These are phyloP conservation scores for Sugiyamaella mastotermitis DNA, from an alignment of 805 yeast species.

Conservation along the genomic window DNA sequence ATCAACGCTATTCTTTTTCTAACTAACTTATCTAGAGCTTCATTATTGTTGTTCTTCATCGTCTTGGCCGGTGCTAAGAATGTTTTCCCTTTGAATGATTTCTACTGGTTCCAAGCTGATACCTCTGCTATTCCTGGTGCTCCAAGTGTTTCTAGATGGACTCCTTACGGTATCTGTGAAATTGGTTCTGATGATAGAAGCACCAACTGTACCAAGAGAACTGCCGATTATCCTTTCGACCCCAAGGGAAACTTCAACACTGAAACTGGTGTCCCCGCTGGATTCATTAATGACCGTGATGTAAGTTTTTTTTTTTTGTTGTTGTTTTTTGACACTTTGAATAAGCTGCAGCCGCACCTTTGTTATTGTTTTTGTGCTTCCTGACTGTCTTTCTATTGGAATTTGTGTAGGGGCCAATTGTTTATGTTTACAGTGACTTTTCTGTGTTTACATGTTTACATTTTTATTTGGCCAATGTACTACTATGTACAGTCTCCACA, in stretches of 20 bases:
- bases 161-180: constrained; percentile 63
- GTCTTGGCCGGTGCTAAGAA: constrained; percentile 59
- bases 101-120: constrained; percentile 78
- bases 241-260: constrained; percentile 70
- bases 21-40: constrained; percentile 32
- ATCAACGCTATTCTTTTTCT: not conserved
- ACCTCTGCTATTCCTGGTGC: constrained; percentile 47
- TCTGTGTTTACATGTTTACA: too few species aligned
- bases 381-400: too few species aligned
- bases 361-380: too few species aligned
- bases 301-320: too few species aligned
- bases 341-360: too few species aligned
- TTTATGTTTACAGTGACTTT: too few species aligned
- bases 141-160: constrained; percentile 62
- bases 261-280: constrained; percentile 45
- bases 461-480: too few species aligned
- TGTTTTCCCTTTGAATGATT: constrained; percentile 49
- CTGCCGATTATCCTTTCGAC: constrained; percentile 80
- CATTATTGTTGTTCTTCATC: constrained; percentile 52
- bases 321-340: too few species aligned
- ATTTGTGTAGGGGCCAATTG: too few species aligned
- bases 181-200: constrained; percentile 39
- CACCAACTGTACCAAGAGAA: constrained; percentile 43
- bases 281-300: constrained; percentile 43
- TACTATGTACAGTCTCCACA: too few species aligned